Percentiles rank a stretch among this genome's conserved stretches.
Evolutionary conservation across 2,329 filamentous ascomycete genomes (phyloP).

Genomic region (Bertia moriformis): DNA sequence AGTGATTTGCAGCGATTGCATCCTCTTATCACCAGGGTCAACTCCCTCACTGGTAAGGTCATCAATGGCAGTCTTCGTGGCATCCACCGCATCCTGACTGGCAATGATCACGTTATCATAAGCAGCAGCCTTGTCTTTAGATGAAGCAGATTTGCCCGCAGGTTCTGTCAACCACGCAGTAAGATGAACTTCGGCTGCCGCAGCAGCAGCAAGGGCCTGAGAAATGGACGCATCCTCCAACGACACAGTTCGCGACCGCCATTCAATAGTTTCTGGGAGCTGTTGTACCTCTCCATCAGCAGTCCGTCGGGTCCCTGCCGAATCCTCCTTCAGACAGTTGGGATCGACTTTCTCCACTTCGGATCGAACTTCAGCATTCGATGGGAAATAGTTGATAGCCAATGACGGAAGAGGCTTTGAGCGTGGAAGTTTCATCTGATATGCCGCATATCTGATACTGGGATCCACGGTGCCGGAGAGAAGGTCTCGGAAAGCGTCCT

Average conservation of each 20-base stretch:
- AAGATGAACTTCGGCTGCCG: constrained; percentile 33
- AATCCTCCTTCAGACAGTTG: constrained; percentile 44
- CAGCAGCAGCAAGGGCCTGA: constrained; percentile 61
- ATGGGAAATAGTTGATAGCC: constrained; percentile 65
- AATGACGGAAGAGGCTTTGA: constrained; percentile 70
- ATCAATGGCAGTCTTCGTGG: constrained; percentile 83
- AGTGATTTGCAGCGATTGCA: constrained; percentile 87
- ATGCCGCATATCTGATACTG: constrained; percentile 85
- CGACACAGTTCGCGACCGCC: constrained; percentile 72
- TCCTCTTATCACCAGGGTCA: constrained; percentile 66
- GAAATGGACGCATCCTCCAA: constrained; percentile 90
- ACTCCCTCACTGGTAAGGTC: constrained; percentile 75
- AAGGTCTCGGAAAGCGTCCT: constrained; percentile 74
- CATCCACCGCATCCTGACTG: constrained; percentile 86
- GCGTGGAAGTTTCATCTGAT: constrained; percentile 75
- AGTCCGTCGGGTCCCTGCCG: constrained; percentile 29
- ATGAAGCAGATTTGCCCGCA: constrained; percentile 24
- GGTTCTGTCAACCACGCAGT: constrained; percentile 25
- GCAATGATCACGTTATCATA: constrained; percentile 85
- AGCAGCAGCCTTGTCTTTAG: constrained; percentile 61
- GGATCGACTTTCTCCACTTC: constrained; percentile 60
- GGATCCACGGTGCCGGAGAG: constrained; percentile 78
- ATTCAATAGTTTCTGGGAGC: constrained; percentile 62
- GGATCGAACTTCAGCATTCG: constrained; percentile 44
- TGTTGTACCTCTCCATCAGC: constrained; percentile 9